phyloP scores from a whole-genome alignment of 2,329 filamentous ascomycete species.

The Talaromyces albobiverticillius region DNA sequence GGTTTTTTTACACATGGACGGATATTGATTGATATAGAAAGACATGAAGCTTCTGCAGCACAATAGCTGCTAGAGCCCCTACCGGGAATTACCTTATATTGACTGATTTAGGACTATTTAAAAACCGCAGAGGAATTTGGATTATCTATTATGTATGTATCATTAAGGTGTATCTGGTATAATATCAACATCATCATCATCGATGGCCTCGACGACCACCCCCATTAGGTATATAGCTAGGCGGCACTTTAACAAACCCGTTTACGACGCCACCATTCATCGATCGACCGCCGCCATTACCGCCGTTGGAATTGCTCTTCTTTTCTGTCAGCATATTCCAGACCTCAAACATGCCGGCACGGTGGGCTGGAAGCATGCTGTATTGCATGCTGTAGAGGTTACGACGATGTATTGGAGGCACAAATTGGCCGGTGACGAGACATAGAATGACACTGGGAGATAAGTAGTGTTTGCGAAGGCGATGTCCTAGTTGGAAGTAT shows the following conservation, averaged over 20 bases:
- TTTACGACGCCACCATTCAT: conserved; percentile 2
- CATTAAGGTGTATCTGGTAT: background rate
- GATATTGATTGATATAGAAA: too few species aligned
- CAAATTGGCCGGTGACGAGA: conserved; percentile 84
- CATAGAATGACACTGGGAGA: conserved; percentile 84
- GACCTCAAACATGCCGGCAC: conserved; percentile 78
- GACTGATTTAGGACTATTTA: too few species aligned
- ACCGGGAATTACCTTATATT: too few species aligned
- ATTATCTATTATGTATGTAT: background rate
- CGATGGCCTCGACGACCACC: conserved; percentile 10
- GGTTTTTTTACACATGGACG: too few species aligned
- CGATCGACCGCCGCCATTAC: background rate
- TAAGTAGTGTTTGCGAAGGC: conserved; percentile 92
- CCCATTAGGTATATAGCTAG: conserved; percentile 9
- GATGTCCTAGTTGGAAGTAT: conserved; percentile 90
- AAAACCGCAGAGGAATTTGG: too few species aligned
- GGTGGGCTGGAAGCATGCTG: conserved; percentile 84
- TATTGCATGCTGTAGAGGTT: conserved; percentile 96
- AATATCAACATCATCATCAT: background rate
- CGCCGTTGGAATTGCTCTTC: conserved; percentile 21
- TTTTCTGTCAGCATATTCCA: conserved; percentile 69
- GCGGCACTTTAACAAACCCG: conserved; percentile 8
- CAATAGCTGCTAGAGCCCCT: too few species aligned
- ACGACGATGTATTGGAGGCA: conserved; percentile 90
- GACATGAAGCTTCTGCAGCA: too few species aligned